A percentile compares a stretch with the other conserved stretches of the same genome.
Evolutionary conservation across 176 grass and related monocot genomes (phyloP).

Genomic region (Coix lacrymajobi): DNA sequence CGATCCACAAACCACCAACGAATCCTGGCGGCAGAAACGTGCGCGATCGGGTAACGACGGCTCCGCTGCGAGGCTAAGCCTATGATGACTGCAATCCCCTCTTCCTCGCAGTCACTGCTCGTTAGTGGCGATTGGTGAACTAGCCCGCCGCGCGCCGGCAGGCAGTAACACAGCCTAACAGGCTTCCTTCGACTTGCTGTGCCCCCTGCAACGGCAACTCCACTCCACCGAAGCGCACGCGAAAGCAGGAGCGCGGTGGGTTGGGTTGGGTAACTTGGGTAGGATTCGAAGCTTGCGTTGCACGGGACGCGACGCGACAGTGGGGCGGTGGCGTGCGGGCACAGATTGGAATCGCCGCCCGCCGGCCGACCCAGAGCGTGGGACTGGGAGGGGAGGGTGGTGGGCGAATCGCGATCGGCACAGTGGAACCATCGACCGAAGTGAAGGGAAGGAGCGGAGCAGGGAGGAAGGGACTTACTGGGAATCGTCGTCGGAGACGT

Average conservation of each 20-base stretch:
- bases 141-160: not conserved
- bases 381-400: not conserved
- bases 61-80: not conserved
- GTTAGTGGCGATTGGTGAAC: not conserved
- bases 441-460: too few relatives aligned
- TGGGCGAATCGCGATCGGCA: too few relatives aligned
- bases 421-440: not conserved
- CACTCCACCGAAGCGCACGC: not conserved
- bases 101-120: too few relatives aligned
- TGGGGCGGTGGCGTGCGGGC: too few relatives aligned
- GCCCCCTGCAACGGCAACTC: not conserved
- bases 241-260: not conserved
- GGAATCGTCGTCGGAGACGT: not conserved
- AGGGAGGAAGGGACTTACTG: not conserved
- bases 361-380: not conserved
- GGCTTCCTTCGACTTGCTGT: too few relatives aligned
- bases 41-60: too few relatives aligned
- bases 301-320: too few relatives aligned
- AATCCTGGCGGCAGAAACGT: too few relatives aligned
- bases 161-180: too few relatives aligned
- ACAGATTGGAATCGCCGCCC: not conserved
- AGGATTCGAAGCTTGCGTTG: slow-evolving; percentile 5
- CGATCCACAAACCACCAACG: too few relatives aligned
- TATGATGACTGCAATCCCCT: not conserved
- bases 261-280: not conserved